Percentiles rank a stretch among this genome's conserved stretches.
These are phyloP conservation scores for Azolla pinnata DNA, from an alignment of 75 land plant species.

Conservation along the genomic window DNA sequence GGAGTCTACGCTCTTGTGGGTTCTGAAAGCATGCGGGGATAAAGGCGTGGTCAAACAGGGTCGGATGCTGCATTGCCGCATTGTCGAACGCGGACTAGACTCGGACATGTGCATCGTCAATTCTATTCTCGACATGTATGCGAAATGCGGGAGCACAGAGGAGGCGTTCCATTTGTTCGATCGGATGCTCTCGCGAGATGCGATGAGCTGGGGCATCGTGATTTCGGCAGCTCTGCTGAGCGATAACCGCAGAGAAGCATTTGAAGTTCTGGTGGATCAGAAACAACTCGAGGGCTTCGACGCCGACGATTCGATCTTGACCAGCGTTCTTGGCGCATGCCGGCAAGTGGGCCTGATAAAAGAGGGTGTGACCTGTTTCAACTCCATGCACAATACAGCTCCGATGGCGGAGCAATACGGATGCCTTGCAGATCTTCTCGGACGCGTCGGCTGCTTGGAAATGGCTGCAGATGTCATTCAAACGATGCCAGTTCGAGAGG, in stretches of 20 bases:
- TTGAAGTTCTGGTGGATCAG: not conserved
- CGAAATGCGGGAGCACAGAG: constrained; percentile 11
- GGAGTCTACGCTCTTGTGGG: not conserved
- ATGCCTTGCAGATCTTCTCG: constrained; percentile 27
- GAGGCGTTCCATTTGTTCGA: constrained; percentile 35
- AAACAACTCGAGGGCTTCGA: constrained; percentile 6
- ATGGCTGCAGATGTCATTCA: constrained; percentile 13
- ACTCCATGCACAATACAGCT: too few species aligned
- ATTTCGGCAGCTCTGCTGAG: constrained; percentile 37
- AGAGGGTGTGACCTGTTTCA: constrained; percentile 18
- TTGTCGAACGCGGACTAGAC: not conserved
- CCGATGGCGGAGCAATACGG: constrained; percentile 29
- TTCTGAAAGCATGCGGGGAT: constrained; percentile 8
- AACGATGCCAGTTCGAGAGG: constrained; percentile 32
- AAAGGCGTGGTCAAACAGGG: not conserved
- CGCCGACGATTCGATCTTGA: constrained; percentile 16
- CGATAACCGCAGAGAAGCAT: constrained; percentile 7
- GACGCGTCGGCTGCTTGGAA: constrained; percentile 18
- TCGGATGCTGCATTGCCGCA: not conserved
- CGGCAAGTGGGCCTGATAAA: constrained; percentile 11
- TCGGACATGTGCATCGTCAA: constrained; percentile 1
- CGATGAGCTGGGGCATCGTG: constrained; percentile 48
- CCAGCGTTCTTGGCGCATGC: constrained; percentile 21
- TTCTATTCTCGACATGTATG: constrained; percentile 20
- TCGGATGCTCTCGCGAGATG: constrained; percentile 30